Evolutionary conservation across 1,284 basidiomycete genomes (phyloP), one percentile per base, ranked within the genome.

Genomic region (Quambalaria eucalypti): DNA sequence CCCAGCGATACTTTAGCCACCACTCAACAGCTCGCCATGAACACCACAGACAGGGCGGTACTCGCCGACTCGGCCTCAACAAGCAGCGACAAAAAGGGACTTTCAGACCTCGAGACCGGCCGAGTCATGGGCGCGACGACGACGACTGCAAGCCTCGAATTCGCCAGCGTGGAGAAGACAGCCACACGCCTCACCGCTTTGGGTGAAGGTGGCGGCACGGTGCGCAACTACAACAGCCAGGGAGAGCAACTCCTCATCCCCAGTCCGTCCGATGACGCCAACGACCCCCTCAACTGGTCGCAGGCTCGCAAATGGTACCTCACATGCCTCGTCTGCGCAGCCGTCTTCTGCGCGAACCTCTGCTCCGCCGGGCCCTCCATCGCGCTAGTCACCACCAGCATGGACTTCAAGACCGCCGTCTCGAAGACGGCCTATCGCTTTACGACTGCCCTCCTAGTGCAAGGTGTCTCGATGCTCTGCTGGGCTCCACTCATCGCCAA

Each of bases 221-320:
- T 59, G 21, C 50, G 51, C 19, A 56, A 51, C 30, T 19, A 51
- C 8, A 47, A 38, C 1, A 23, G 21, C 26, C 30, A 55, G 26
- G 55, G 55, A n/a, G 31, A 52, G n/a, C 42, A 49, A 14, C 48
- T 56, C 33, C 48, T 60, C 7, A n/a, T 56, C 12, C 58, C 58
- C 9, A 60, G 50, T 12, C 58, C 58, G 16, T 47, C 51, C 38
- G 39, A 60, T 38, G 55, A 60, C 21, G 36, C 46, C 44, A 54
- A 53, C 42, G 56, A 54, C n/a, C 53, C 50, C 19, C 29, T 55
- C 25, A 60, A 60, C 40, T 60, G 58, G 58, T 57, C 58, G 8
- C 49, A 49, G 7, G 33, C 50, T n/a, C 56, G 44, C 58, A 60
- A 60, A 28, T 60, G 58, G 58, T 57, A 44, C 47, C 26, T 60